A percentile compares a stretch with the other conserved stretches of the same genome.
phyloP scores from a whole-genome alignment of 306 rosid genomes.

The Lablab purpureus region DNA sequence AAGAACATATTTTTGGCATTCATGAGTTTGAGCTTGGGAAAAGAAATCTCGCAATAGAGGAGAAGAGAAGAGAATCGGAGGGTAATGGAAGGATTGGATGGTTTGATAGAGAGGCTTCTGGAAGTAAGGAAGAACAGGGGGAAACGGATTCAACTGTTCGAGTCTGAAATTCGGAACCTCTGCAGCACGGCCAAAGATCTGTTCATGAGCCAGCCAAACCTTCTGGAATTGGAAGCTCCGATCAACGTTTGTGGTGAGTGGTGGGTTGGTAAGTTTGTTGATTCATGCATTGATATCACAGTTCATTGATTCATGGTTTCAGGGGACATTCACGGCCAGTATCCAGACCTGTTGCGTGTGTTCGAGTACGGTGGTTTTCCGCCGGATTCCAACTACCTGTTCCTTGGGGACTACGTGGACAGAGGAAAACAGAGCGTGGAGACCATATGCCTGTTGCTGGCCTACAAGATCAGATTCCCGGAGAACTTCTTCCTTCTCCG shows the following conservation, averaged over 20 bases:
- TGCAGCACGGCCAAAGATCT: constrained; percentile 75
- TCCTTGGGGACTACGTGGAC: constrained; percentile 94
- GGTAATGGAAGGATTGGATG: constrained; percentile 91
- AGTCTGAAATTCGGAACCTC: constrained; percentile 83
- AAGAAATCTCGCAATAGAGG: neutral
- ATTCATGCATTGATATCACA: too few relatives aligned
- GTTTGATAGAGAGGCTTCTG: constrained; percentile 74
- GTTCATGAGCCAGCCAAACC: constrained; percentile 79
- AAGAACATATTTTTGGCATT: neutral
- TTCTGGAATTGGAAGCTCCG: constrained; percentile 89
- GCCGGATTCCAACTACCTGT: constrained; percentile 77
- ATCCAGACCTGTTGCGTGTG: constrained; percentile 76
- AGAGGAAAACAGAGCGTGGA: constrained; percentile 95
- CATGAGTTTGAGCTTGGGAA: constrained; percentile 7
- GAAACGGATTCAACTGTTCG: constrained; percentile 68
- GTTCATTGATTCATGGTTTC: neutral
- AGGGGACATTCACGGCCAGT: constrained; percentile 98
- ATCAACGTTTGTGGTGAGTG: constrained; percentile 82
- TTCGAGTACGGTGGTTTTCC: constrained; percentile 91
- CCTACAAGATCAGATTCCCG: constrained; percentile 81
- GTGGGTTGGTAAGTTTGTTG: fast-evolving
- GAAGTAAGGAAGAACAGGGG: constrained; percentile 76
- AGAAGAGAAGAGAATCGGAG: neutral
- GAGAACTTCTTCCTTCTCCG: constrained; percentile 85
- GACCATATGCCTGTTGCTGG: constrained; percentile 77